Base-by-base conservation (phyloP, 768 basidiomycete genomes). In the Rhizopogon rudus region DNA sequence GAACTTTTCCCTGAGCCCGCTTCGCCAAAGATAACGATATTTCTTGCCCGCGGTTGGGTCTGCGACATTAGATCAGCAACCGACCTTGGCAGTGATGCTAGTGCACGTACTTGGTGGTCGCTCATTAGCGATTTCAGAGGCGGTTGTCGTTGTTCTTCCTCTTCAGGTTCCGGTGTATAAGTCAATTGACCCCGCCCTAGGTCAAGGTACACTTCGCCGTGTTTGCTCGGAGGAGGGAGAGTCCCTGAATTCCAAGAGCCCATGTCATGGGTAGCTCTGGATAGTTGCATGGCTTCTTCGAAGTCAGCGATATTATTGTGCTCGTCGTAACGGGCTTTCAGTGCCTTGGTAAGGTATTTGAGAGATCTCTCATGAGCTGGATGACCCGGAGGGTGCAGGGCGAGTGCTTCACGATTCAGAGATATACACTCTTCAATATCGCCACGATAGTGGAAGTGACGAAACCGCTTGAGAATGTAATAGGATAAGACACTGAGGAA, bases 341-440 rank as follows among this genome's bases (percentile, higher is more conserved):
- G 46, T 25, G 63, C 57, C 28, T 20, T 42, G 22, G 65, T 58
- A n/a, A 57, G 48, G 49, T 33, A 59, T 20, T 53, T 51, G 12
- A 67, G 61, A 40, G 40, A 40, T 25, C 6, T 45, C 31, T 17
- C 10, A 46, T 20, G 25, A 25, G 25, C 9, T 46, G 14, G 31
- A 33, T 33, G 53, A 86, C 31, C 31, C 73, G 42, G 88, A 78
- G 39, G 16, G 16, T 16, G 6, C 39, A 16, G 16, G 17, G 17
- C 9, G 8, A 41, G n/a, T 40, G 40, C 6, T 6, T n/a, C 14
- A 6, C 16, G 77, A 88, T 48, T 31, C 6, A 48, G 46, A 14
- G 4, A 20, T 48, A 48, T 35, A 13, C 46, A 8, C 6, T 48
- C 46, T 5, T 48, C 13, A 3, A 48, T 31, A 13, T 48, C 46